phyloP scores from a whole-genome alignment of 805 yeast genomes.

The Starmera pachycereana region DNA sequence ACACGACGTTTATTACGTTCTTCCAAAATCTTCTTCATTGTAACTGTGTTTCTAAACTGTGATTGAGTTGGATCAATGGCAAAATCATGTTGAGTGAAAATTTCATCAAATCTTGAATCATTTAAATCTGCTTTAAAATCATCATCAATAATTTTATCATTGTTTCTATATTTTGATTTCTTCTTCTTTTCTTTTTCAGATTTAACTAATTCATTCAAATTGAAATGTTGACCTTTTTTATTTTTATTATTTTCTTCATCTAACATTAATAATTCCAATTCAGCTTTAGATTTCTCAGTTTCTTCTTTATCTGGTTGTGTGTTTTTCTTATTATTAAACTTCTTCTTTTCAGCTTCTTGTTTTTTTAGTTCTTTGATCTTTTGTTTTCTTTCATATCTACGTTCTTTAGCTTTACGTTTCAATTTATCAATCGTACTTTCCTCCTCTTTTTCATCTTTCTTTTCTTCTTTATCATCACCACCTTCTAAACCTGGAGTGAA shows the following conservation, averaged over 20 bases:
- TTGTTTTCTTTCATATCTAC: slow-evolving; percentile 77
- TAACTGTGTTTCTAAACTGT: slow-evolving; percentile 80
- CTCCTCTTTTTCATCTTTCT: slow-evolving; percentile 34
- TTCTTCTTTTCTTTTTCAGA: slow-evolving; percentile 57
- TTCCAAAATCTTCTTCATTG: slow-evolving; percentile 73
- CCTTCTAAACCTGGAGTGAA: slow-evolving; percentile 79
- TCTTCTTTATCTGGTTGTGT: slow-evolving; percentile 20
- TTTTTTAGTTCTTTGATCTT: slow-evolving; percentile 53
- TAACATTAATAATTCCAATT: slow-evolving; percentile 64
- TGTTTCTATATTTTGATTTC: slow-evolving; percentile 33
- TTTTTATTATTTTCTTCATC: slow-evolving; percentile 22
- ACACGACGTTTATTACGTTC: slow-evolving; percentile 55
- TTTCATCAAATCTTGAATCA: slow-evolving; percentile 79
- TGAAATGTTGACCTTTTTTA: slow-evolving; percentile 49
- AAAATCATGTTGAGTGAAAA: slow-evolving; percentile 77
- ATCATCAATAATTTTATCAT: slow-evolving; percentile 41
- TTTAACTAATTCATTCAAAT: slow-evolving; percentile 66
- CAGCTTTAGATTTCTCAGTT: slow-evolving; percentile 43
- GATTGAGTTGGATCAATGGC: slow-evolving; percentile 92
- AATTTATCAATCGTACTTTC: slow-evolving; percentile 73
- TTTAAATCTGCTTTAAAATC: slow-evolving; percentile 57
- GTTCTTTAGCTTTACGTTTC: slow-evolving; percentile 84
- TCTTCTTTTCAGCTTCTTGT: slow-evolving; percentile 40
- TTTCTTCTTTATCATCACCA: slow-evolving; percentile 21
- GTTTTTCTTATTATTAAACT: slow-evolving; percentile 30